Conservation (phyloP, 768 basidiomycete species). For the Agrocybe praecox region DNA sequence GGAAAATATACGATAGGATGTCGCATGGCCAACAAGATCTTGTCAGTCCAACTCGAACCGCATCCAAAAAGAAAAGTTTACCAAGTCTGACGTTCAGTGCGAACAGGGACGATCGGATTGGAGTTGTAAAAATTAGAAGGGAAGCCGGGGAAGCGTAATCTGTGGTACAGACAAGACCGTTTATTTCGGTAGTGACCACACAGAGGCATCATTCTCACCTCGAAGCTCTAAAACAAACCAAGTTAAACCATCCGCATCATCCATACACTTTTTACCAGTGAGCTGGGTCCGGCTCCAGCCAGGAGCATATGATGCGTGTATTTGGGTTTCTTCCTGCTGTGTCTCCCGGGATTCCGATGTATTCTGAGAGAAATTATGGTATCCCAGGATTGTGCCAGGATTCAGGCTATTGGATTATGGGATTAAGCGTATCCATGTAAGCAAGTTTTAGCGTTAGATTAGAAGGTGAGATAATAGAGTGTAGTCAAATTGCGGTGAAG, state of each 20-base stretch:
- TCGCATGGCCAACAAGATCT: slow-evolving; percentile 9
- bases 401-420: too few relatives aligned
- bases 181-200: slow-evolving; percentile 17
- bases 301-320: slow-evolving; percentile 14
- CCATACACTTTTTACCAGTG: slow-evolving; percentile 11
- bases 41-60: slow-evolving; percentile 14
- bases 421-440: too few relatives aligned
- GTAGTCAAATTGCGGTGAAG: too few relatives aligned
- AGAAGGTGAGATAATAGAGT: too few relatives aligned
- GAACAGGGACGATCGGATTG: slow-evolving; percentile 14
- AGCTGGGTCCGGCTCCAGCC: slow-evolving; percentile 15
- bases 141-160: slow-evolving; percentile 14
- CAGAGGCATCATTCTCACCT: slow-evolving; percentile 16
- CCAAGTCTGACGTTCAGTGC: slow-evolving; percentile 19
- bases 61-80: slow-evolving; percentile 9
- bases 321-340: slow-evolving; percentile 7
- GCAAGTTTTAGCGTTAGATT: too few relatives aligned
- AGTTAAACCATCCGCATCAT: slow-evolving; percentile 11
- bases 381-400: too few relatives aligned
- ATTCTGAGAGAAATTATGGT: slow-evolving; percentile 2
- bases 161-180: slow-evolving; percentile 16
- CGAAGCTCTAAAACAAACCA: slow-evolving; percentile 14
- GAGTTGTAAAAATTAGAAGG: slow-evolving; percentile 13
- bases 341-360: slow-evolving; percentile 10
- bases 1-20: neutral